These are phyloP conservation scores for Lactifluus pinguis DNA, from an alignment of 768 basidiomycete genomes.

Conservation along the genomic window DNA sequence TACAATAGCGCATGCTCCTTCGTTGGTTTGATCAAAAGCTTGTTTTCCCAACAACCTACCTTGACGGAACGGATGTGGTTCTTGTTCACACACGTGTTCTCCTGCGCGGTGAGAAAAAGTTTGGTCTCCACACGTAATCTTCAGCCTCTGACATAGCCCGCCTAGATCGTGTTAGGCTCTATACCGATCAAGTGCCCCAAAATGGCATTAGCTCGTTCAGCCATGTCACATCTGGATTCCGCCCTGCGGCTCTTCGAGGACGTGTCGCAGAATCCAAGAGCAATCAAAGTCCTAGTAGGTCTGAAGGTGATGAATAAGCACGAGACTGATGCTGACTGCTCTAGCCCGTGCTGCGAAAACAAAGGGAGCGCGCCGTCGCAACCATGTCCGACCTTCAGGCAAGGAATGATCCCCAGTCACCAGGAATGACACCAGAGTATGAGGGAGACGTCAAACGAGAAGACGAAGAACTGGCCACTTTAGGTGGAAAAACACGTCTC, in stretches of 20 bases:
- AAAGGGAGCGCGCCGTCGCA: slow-evolving; percentile 40
- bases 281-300: slow-evolving; percentile 52
- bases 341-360: slow-evolving; percentile 54
- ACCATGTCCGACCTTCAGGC: slow-evolving; percentile 30
- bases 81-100: slow-evolving; percentile 63
- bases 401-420: slow-evolving; percentile 27
- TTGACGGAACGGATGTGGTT: slow-evolving; percentile 68
- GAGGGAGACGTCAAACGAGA: slow-evolving; percentile 42
- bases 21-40: slow-evolving; percentile 53
- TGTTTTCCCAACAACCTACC: slow-evolving; percentile 56
- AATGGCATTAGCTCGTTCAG: slow-evolving; percentile 57
- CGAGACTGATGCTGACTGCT: neutral
- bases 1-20: slow-evolving; percentile 63
- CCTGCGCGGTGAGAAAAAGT: slow-evolving; percentile 45
- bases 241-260: slow-evolving; percentile 48
- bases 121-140: neutral
- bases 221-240: slow-evolving; percentile 57
- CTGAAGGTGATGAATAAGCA: neutral
- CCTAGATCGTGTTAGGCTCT: slow-evolving; percentile 58
- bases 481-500: slow-evolving; percentile 57
- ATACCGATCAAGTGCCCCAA: slow-evolving; percentile 53
- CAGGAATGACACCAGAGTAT: slow-evolving; percentile 13
- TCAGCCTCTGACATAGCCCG: neutral
- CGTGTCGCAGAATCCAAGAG: slow-evolving; percentile 44
- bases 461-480: slow-evolving; percentile 49